Base-by-base conservation (phyloP, 192 early-diverging fungal species). In the Spinellus fusiger region DNA sequence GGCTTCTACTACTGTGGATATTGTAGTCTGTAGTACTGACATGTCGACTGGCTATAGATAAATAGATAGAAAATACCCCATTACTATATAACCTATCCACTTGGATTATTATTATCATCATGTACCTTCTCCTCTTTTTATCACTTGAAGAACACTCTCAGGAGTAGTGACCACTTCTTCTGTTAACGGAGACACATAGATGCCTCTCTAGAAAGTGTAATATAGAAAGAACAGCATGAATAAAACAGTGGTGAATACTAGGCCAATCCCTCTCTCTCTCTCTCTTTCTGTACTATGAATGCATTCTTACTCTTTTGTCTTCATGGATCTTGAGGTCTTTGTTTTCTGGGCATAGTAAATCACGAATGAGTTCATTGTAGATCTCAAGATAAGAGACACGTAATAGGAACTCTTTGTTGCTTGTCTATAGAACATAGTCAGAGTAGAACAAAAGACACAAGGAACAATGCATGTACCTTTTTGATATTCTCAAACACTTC, bases 341-440 rank as follows among this genome's bases (percentile, higher is more conserved):
- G 47, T 86, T 90, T 22, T 86, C 81, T 0, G 96, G 94, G 20
- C 84, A 78, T 2, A 99, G 79, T 32, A 99, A 71, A 69, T 99
- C 97, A 16, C 86, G 85, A 57, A 99, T 86, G 0, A 79, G 83
- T 68, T 96, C 94, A 73, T 96, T 96, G 75, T 99, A 99, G 35
- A 99, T 98, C 70, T 99, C 97, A 59, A 99, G 63, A 72, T 97
- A 99, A 27, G 91, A 93, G n/a, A 98, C 97, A 51, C 93, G 86
- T 34, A 99, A 65, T 25, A 98, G 71, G 59, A 89, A 99, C 71
- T 94, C 91, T 13, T 89, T 85, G 20, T 84, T 79, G 4, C 67
- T 71, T 29, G 74, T 78, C 76, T 89, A 62, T n/a, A n/a, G n/a
- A 32, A 54, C 46, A 48, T 35, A 61, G 49, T 52, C 27, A 37